Percentiles rank a stretch among this genome's conserved stretches.
Evolutionary conservation across 805 yeast genomes (phyloP).

Genomic region (Jamesozyma hellenica): DNA sequence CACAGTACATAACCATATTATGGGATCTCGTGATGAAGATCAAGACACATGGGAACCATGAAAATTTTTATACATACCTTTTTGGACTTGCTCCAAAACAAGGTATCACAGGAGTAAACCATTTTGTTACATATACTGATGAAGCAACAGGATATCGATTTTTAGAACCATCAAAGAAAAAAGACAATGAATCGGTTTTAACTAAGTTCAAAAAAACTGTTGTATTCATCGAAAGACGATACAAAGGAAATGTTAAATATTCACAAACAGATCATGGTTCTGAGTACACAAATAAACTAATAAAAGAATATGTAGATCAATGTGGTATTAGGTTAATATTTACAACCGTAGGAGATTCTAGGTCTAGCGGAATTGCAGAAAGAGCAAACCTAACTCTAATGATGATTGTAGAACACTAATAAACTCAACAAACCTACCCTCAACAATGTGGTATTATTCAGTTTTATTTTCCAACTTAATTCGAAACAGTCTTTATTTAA

Average conservation of each 20-base stretch:
- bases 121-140: conserved; percentile 9
- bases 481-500: conserved; percentile 4
- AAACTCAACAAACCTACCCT: conserved; percentile 3
- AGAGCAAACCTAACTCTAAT: conserved; percentile 6
- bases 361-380: conserved; percentile 9
- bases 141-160: conserved; percentile 7
- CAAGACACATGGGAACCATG: conserved; percentile 5
- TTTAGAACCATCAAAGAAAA: conserved; percentile 3
- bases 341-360: conserved; percentile 7
- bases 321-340: conserved; percentile 5
- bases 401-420: conserved; percentile 10
- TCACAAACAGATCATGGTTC: conserved; percentile 8
- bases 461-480: conserved; percentile 6
- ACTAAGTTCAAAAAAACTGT: background rate
- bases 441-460: conserved; percentile 8
- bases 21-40: conserved; percentile 4
- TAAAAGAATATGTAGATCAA: background rate
- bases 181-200: conserved; percentile 1
- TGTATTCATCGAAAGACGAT: conserved; percentile 1
- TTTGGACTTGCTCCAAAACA: conserved; percentile 7
- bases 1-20: conserved; percentile 4
- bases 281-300: conserved; percentile 5
- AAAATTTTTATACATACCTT: conserved; percentile 5
- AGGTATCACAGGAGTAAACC: conserved; percentile 1
- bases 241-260: background rate